phyloP scores from a whole-genome alignment of 495 filamentous ascomycete genomes.

The Tetracladium marchalianum region DNA sequence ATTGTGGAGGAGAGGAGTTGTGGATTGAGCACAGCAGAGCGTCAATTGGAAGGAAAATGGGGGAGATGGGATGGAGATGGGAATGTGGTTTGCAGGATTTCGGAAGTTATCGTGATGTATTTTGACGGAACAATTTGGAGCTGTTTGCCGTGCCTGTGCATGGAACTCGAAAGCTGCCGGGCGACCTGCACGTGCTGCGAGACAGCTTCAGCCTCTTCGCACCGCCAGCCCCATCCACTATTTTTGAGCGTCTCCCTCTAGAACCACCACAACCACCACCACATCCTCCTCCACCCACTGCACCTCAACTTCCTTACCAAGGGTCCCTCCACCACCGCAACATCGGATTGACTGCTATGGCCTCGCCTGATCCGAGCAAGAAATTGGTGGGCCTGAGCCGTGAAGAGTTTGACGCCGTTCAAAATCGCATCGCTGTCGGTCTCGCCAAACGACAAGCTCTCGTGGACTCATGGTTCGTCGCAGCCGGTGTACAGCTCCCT shows the following conservation, averaged over 20 bases:
- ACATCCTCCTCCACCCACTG: too few species aligned
- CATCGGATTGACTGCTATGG: conserved; percentile 7
- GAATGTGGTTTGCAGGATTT: conserved; percentile 1
- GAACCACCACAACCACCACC: too few species aligned
- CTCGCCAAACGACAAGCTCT: conserved; percentile 33
- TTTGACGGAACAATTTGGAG: too few species aligned
- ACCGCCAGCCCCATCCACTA: too few species aligned
- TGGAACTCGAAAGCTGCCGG: too few species aligned
- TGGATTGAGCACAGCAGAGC: conserved; percentile 2
- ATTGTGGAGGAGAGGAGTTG: conserved; percentile 27
- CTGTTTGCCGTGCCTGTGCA: background rate
- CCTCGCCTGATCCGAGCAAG: conserved; percentile 15
- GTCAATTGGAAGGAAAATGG: conserved; percentile 13
- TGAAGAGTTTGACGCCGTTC: conserved; percentile 27
- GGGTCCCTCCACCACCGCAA: too few species aligned
- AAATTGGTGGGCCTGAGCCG: conserved; percentile 6
- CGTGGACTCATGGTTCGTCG: conserved; percentile 34
- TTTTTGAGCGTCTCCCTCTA: too few species aligned
- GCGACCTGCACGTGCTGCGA: too few species aligned
- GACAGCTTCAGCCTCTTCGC: too few species aligned
- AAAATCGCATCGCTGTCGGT: conserved; percentile 32
- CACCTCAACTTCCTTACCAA: too few species aligned
- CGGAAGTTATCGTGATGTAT: conserved; percentile 10
- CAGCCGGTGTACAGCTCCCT: conserved; percentile 4
- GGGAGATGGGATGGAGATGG: conserved; percentile 4